Conservation (phyloP, 768 basidiomycete species). For the Suillus clintonianus region DNA sequence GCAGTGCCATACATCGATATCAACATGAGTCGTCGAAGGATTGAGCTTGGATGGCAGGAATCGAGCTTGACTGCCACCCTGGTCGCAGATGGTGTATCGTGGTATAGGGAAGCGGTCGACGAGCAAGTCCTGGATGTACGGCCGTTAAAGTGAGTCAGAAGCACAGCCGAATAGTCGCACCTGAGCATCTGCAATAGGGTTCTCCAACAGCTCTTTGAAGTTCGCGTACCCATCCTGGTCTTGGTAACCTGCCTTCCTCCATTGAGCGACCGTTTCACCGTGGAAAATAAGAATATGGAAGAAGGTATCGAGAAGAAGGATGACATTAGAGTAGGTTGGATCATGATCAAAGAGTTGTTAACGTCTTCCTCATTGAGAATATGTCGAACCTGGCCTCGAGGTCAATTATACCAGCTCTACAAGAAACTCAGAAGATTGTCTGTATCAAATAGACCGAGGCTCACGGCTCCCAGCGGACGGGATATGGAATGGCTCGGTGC, state of each 20-base stretch:
- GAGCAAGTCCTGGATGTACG: slow-evolving; percentile 74
- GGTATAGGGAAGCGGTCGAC: slow-evolving; percentile 97
- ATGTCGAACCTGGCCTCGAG: too few relatives aligned
- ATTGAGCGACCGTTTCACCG: slow-evolving; percentile 94
- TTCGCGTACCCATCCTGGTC: slow-evolving; percentile 99
- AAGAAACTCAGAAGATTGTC: too few relatives aligned
- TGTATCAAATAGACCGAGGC: too few relatives aligned
- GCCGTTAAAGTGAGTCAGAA: neutral
- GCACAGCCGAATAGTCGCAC: slow-evolving; percentile 36
- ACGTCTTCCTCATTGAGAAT: slow-evolving; percentile 96
- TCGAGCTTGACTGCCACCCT: slow-evolving; percentile 97
- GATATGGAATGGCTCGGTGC: slow-evolving; percentile 98
- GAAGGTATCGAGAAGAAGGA: slow-evolving; percentile 96
- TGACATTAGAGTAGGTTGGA: slow-evolving; percentile 96
- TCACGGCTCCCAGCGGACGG: slow-evolving; percentile 96
- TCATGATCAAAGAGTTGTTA: slow-evolving; percentile 99
- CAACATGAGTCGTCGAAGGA: slow-evolving; percentile 97
- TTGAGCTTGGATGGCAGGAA: slow-evolving; percentile 96
- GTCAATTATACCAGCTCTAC: too few relatives aligned
- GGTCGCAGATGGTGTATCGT: slow-evolving; percentile 96
- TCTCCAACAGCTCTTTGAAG: slow-evolving; percentile 89
- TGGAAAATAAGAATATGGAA: slow-evolving; percentile 99
- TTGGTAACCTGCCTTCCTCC: slow-evolving; percentile 98
- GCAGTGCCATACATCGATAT: slow-evolving; percentile 86
- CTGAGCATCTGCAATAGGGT: slow-evolving; percentile 88